These are phyloP conservation scores for Pythium sp. DNA, from an alignment of 352 stramenopile genomes.

Conservation along the genomic window DNA sequence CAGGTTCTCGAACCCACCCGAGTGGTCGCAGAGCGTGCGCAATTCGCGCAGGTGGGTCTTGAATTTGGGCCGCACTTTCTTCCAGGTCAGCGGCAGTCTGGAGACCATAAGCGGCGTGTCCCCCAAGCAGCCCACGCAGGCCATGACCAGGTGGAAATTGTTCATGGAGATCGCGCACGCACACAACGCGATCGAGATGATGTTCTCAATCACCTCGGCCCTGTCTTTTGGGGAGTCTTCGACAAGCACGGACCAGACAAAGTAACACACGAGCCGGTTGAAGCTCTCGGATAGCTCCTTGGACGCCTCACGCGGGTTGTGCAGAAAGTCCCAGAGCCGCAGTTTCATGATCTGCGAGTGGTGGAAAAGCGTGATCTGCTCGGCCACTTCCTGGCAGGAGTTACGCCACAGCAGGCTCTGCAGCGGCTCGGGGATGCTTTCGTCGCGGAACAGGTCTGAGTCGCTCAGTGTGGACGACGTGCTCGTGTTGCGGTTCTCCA, in stretches of 20 bases:
- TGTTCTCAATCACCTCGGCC: conserved; percentile 66
- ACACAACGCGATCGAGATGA: conserved; percentile 59
- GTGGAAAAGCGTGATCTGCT: conserved; percentile 69
- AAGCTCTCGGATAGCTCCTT: conserved; percentile 62
- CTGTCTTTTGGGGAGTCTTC: conserved; percentile 66
- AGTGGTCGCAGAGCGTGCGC: conserved; percentile 62
- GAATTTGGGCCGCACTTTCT: conserved; percentile 61
- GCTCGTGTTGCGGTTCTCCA: conserved; percentile 10
- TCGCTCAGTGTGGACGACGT: conserved; percentile 29
- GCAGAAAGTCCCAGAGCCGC: conserved; percentile 58
- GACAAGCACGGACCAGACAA: conserved; percentile 74
- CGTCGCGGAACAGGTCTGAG: conserved; percentile 41
- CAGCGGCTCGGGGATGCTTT: conserved; percentile 37
- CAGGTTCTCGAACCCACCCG: conserved; percentile 68
- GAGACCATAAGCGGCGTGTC: conserved; percentile 71
- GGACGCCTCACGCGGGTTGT: conserved; percentile 37
- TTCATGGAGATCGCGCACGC: conserved; percentile 41
- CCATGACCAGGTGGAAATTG: conserved; percentile 84
- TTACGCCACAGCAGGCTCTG: conserved; percentile 49
- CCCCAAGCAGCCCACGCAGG: conserved; percentile 67
- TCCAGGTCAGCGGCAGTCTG: conserved; percentile 66
- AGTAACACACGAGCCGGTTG: conserved; percentile 61
- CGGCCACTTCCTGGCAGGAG: conserved; percentile 50
- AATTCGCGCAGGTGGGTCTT: conserved; percentile 65
- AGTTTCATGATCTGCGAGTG: conserved; percentile 45